These are phyloP conservation scores for Exsudoporus frostii DNA, from an alignment of 768 basidiomycete genomes.

Conservation along the genomic window DNA sequence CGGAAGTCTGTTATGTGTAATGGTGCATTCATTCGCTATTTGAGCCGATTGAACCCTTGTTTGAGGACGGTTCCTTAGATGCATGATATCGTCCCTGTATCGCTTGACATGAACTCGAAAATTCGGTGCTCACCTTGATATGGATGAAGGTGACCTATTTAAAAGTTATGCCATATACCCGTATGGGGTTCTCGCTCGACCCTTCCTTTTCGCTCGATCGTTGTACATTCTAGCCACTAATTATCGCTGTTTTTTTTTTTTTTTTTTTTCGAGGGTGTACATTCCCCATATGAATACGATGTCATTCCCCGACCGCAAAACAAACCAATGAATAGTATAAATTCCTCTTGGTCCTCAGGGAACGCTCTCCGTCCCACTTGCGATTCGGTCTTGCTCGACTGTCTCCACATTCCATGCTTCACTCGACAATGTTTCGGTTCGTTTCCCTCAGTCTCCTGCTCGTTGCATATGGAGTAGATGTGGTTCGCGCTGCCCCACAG, in stretches of 20 bases:
- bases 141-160: neutral
- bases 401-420: neutral
- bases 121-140: neutral
- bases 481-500: too few relatives aligned
- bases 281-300: neutral
- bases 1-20: slow-evolving; percentile 5
- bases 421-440: slow-evolving; percentile 1
- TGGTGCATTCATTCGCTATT: slow-evolving; percentile 10
- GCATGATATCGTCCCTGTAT: neutral
- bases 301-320: neutral
- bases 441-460: neutral
- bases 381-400: neutral
- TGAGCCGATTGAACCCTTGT: slow-evolving; percentile 8
- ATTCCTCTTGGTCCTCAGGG: neutral
- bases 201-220: neutral
- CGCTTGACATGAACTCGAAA: neutral
- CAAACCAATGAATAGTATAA: slow-evolving; percentile 11
- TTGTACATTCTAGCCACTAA: neutral
- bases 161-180: neutral
- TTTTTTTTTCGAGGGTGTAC: neutral
- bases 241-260: slow-evolving; percentile 2
- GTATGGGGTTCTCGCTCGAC: neutral
- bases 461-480: too few relatives aligned
- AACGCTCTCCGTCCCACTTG: neutral
- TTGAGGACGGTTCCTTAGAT: neutral